Conservation (phyloP, 2,329 filamentous ascomycete genomes). For the Pseudocercospora vitis region DNA sequence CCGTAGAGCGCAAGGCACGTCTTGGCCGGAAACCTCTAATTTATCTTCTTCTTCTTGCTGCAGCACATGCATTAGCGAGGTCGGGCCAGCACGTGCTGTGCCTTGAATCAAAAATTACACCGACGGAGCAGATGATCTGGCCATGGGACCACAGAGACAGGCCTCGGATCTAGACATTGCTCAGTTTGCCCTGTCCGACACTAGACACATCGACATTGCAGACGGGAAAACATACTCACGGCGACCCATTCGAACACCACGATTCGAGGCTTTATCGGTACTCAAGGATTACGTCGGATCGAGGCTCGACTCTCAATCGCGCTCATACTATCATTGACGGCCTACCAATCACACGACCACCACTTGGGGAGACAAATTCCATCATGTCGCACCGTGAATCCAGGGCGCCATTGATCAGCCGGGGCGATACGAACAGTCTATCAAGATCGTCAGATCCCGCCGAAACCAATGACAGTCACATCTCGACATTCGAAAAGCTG, state of each 20-base stretch:
- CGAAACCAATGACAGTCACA: not conserved
- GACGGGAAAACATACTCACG: too few relatives aligned
- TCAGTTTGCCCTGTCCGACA: not conserved
- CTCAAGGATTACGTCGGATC: too few relatives aligned
- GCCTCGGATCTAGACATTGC: not conserved
- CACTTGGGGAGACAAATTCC: too few relatives aligned
- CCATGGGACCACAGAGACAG: slow-evolving; percentile 2
- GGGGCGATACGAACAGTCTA: not conserved
- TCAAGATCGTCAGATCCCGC: not conserved
- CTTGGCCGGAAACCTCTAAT: too few relatives aligned
- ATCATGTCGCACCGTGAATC: too few relatives aligned
- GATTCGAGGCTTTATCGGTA: too few relatives aligned
- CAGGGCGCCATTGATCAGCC: too few relatives aligned
- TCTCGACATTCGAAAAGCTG: not conserved
- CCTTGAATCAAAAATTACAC: not conserved
- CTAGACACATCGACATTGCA: not conserved
- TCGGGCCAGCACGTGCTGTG: not conserved
- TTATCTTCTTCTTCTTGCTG: not conserved
- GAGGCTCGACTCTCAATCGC: too few relatives aligned
- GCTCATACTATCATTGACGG: too few relatives aligned
- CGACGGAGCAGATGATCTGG: not conserved
- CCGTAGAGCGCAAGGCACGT: not conserved
- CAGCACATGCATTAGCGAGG: not conserved
- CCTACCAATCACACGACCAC: too few relatives aligned
- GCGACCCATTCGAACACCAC: too few relatives aligned